Conservation (phyloP, 2,329 filamentous ascomycete species). For the Arthroderma sp. region DNA sequence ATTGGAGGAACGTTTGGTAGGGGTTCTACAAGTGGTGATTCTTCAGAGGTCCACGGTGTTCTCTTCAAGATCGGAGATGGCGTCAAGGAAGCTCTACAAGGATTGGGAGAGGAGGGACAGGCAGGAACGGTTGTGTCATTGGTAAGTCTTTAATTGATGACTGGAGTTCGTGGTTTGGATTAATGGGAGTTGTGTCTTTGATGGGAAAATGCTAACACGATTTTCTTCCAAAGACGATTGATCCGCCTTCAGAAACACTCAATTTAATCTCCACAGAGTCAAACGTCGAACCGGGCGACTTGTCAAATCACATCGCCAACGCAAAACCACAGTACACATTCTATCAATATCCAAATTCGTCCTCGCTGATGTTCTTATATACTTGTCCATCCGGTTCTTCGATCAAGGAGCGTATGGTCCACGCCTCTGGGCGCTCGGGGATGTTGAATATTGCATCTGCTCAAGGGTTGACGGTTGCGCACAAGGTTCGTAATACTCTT, state of each 20-base stretch:
- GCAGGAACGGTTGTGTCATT: constrained; percentile 34
- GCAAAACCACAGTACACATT: constrained; percentile 48
- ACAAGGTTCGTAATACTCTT: constrained; percentile 32
- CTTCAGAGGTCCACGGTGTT: constrained; percentile 31
- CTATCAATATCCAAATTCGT: constrained; percentile 40
- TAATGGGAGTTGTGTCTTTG: not conserved
- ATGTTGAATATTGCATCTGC: constrained; percentile 42
- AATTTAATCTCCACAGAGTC: constrained; percentile 36
- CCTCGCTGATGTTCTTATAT: constrained; percentile 47
- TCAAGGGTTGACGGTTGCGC: constrained; percentile 44
- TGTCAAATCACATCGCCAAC: constrained; percentile 37
- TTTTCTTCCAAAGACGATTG: constrained; percentile 20
- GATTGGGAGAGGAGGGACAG: constrained; percentile 18
- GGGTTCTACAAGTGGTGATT: constrained; percentile 14
- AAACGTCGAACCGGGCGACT: constrained; percentile 29
- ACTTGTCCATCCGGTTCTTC: constrained; percentile 48
- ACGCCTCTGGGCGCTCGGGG: constrained; percentile 44
- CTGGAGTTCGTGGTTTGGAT: not conserved
- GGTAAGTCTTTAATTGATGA: constrained; percentile 22
- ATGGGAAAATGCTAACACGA: no score
- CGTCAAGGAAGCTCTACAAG: constrained; percentile 38
- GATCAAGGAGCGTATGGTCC: constrained; percentile 54
- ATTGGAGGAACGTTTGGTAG: constrained; percentile 27
- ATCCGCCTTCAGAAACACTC: constrained; percentile 40
- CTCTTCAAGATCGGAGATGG: constrained; percentile 41